Evolutionary conservation across 148 eudicot species (phyloP), one percentile per base, ranked within the genome.

Genomic region (Rhododendron molle): DNA sequence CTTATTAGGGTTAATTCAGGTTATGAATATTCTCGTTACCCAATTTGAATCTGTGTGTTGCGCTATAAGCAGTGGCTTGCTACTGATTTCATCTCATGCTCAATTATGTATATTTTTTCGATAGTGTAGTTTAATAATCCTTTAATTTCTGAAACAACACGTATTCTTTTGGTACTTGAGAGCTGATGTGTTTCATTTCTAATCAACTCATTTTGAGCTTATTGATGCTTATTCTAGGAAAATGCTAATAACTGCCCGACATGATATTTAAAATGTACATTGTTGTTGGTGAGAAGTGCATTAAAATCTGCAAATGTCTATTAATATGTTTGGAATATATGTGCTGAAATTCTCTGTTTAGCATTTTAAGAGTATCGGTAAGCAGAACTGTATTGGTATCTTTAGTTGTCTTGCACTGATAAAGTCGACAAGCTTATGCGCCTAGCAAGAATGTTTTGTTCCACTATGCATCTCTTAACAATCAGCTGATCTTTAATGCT

Each of bases 401-500:
- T 23, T 47, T 30, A 78, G n/a, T 26, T 78, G 28, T 78, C 81
- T 21, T 11, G 1, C 49, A 47, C 58, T 47, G 34, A 46, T 36
- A 12, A 46, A 47, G 3, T 12, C 18, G 4, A 12, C 56, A 23
- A 78, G 18, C 54, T 20, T 80, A 52, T 16, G 82, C 23, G 15
- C 65, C n/a, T 56, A 54, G 46, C 44, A 32, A 18, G 16, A 81
- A 32, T 18, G 44, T 15, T 16, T 80, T 52, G 60, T 79, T 80
- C 65, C 58, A 28, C 40, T 13, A 40, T 46, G 49, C 81, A 78
- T 76, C 60, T 43, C 73, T 16, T 20, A 44, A 80, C 2, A 67
- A 30, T 76, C 85, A 14, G 20, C 81, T 73, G 28, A 80, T 86
- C 18, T 76, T 52, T 23, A 60, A 78, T 86, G 58, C 83, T 2